These are phyloP conservation scores for Lipomyces starkeyi DNA, from an alignment of 805 yeast species.

Conservation along the genomic window DNA sequence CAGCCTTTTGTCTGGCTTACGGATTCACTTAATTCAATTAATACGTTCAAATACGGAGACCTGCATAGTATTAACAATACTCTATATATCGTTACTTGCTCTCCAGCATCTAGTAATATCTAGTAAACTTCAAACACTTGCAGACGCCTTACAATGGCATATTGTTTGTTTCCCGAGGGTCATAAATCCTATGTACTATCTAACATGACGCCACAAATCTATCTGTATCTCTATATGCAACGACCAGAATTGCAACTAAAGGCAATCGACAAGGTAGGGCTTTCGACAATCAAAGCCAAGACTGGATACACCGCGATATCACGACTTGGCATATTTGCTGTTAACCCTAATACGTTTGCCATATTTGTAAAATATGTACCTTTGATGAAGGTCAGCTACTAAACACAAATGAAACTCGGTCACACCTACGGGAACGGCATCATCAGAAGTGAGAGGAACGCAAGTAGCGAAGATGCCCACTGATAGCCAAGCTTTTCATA, in stretches of 20 bases:
- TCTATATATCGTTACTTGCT: no score
- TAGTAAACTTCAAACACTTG: no score
- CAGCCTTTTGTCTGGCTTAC: no score
- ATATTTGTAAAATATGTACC: background rate
- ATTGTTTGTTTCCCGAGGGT: no score
- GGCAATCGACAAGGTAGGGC: background rate
- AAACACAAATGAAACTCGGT: conserved; percentile 28
- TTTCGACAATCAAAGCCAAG: background rate
- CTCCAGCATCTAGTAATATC: no score
- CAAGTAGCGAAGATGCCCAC: conserved; percentile 55
- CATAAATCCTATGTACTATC: no score
- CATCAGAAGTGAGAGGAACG: conserved; percentile 16
- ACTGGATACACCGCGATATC: background rate
- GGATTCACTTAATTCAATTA: no score
- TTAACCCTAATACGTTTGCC: background rate
- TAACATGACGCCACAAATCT: background rate
- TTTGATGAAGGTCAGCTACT: background rate
- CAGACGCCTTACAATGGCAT: no score
- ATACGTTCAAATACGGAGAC: no score
- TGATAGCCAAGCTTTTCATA: conserved; percentile 64
- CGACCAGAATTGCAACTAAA: background rate
- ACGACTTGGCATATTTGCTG: background rate
- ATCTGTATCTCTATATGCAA: background rate
- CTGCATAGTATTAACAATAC: no score
- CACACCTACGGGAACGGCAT: conserved; percentile 40